Evolutionary conservation across 169 alveolate species (phyloP), one percentile per base, ranked within the genome.

Genomic region (Cryptosporidium canis): DNA sequence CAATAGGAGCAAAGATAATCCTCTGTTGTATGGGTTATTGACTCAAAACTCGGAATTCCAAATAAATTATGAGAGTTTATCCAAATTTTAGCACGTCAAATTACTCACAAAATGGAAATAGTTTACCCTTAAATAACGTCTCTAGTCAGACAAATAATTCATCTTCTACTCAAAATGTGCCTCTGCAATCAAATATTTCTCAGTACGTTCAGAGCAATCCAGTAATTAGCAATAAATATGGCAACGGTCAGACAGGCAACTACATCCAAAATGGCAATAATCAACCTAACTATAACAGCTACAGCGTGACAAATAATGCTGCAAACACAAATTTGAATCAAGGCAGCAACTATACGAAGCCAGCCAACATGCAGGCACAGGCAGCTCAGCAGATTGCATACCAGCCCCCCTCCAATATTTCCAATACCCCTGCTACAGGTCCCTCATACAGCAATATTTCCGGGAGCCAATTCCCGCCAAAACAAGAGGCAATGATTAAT

Each of bases 1-100:
- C n/a, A 29, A 29, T 61, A 33, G 8, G 68, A 61, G 68, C 45
- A 35, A 21, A 61, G 24, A 61, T 61, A 61, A 61, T 61, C 68
- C 68, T 61, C 45, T 29, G 33, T 27, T 31, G 24, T n/a, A 21
- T 61, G 68, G 68, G 45, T 61, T 61, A 61, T 61, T 61, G 12
- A 35, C 68, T 61, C 27, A 35, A 29, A 29, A 61, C 45, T 31
- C 41, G 33, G 45, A 21, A 31, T n/a, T 9, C 31, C 27, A 61
- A 61, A 61, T 35, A 61, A 61, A 61, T 61, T 29, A 61, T 61
- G 68, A 61, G 68, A 61, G 45, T 61, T 61, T 61, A 61, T 61
- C 68, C 68, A 61, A 61, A 61, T 35, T 61, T 31, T 7, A 29
- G 45, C 41, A 33, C 45, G n/a, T 35, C 41, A 61, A 61, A 61